These are phyloP conservation scores for Lenzites betulinus DNA, from an alignment of 768 basidiomycete genomes.

Conservation along the genomic window DNA sequence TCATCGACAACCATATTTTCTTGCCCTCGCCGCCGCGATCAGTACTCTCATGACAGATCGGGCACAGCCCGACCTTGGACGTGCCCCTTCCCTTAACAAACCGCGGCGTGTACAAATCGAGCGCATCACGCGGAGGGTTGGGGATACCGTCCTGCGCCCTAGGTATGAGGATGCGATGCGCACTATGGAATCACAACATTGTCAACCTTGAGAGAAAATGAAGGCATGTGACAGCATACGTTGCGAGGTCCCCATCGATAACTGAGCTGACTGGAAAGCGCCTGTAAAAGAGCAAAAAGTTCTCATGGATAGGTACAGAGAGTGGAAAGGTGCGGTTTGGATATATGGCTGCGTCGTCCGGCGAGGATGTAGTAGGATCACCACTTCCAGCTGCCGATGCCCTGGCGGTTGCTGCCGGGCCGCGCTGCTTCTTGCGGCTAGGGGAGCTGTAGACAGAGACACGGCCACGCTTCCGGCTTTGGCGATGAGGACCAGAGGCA, in stretches of 20 bases:
- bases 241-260: slow-evolving; percentile 40
- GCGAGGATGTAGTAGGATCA: background rate
- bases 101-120: slow-evolving; percentile 79
- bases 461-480: slow-evolving; percentile 6
- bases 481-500: background rate
- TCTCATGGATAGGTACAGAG: slow-evolving; percentile 44
- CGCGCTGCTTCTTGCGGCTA: slow-evolving; percentile 2
- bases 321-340: slow-evolving; percentile 55
- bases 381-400: background rate
- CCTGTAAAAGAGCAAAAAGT: slow-evolving; percentile 67
- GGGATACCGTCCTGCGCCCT: slow-evolving; percentile 44
- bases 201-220: background rate
- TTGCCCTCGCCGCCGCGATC: slow-evolving; percentile 65
- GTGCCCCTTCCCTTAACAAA: slow-evolving; percentile 70
- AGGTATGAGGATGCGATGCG: background rate
- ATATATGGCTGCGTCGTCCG: slow-evolving; percentile 20
- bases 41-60: slow-evolving; percentile 65
- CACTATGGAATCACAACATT: background rate
- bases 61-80: slow-evolving; percentile 74
- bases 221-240: slow-evolving; percentile 38
- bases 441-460: background rate
- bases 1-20: slow-evolving; percentile 73
- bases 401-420: background rate
- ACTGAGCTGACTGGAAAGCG: slow-evolving; percentile 69
- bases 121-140: slow-evolving; percentile 58